Percentiles rank a stretch among this genome's conserved stretches.
phyloP scores from a whole-genome alignment of 192 early-diverging fungal species.

The Coemansia sp. region DNA sequence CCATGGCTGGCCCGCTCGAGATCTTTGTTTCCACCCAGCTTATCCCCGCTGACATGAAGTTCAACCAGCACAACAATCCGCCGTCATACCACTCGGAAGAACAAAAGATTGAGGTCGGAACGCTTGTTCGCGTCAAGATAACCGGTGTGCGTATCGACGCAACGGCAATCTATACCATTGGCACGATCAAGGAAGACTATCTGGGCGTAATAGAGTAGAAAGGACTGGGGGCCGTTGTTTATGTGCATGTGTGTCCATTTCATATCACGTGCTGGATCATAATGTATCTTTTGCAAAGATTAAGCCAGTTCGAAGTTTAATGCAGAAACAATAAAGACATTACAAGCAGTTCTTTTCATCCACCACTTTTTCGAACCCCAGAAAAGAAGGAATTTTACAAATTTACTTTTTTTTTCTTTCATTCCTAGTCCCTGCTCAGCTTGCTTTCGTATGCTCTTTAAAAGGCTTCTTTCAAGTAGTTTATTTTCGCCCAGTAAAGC shows the following conservation, averaged over 20 bases:
- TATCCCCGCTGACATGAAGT: constrained; percentile 86
- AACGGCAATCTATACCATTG: constrained; percentile 91
- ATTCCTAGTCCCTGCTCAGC: neutral
- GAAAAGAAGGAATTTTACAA: too few relatives aligned
- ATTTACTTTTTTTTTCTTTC: neutral
- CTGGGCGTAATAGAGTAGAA: constrained; percentile 70
- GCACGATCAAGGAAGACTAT: constrained; percentile 98
- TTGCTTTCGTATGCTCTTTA: neutral
- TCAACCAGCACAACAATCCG: constrained; percentile 85
- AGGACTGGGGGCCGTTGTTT: neutral
- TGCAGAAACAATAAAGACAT: too few relatives aligned
- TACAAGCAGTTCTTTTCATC: too few relatives aligned
- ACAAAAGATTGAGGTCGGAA: constrained; percentile 82
- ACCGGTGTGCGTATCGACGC: constrained; percentile 87
- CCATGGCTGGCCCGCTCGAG: constrained; percentile 89
- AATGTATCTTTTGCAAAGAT: too few relatives aligned
- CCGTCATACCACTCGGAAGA: constrained; percentile 81
- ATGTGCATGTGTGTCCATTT: too few relatives aligned
- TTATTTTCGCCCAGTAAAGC: neutral
- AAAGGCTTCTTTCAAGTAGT: neutral
- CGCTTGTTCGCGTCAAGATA: constrained; percentile 83
- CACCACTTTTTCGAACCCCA: too few relatives aligned
- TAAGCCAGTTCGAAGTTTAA: too few relatives aligned
- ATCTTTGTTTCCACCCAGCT: constrained; percentile 85
- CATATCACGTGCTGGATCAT: too few relatives aligned